phyloP scores from a whole-genome alignment of 352 stramenopile genomes.

The Globisporangium yorkense region DNA sequence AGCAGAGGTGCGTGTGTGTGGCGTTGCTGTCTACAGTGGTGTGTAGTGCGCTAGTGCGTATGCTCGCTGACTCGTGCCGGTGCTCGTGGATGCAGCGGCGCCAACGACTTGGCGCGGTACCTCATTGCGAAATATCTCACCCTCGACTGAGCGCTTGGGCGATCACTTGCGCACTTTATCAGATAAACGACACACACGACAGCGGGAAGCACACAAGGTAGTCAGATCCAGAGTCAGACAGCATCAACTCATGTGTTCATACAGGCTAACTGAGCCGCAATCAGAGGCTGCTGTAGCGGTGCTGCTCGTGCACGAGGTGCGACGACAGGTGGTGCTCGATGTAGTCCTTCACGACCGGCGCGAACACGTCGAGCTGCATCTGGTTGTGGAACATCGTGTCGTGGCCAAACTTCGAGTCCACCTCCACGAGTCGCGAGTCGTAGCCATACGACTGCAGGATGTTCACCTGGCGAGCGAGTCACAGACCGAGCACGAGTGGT shows the following conservation, averaged over 20 bases:
- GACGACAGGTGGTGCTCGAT: slow-evolving; percentile 55
- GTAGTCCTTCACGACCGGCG: slow-evolving; percentile 59
- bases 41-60: not conserved
- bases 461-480: slow-evolving; percentile 28
- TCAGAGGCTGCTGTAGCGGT: slow-evolving; percentile 76
- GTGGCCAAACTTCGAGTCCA: slow-evolving; percentile 85
- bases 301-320: slow-evolving; percentile 55
- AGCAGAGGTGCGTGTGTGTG: slow-evolving; percentile 49
- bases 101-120: slow-evolving; percentile 68
- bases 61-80: slow-evolving; percentile 3
- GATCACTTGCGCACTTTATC: too few species aligned
- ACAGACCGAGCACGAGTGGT: not conserved
- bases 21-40: not conserved
- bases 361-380: slow-evolving; percentile 77
- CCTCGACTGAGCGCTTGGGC: slow-evolving; percentile 25
- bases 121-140: slow-evolving; percentile 81
- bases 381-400: slow-evolving; percentile 84
- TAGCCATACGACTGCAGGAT: slow-evolving; percentile 76
- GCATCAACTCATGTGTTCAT: not conserved
- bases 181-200: too few species aligned
- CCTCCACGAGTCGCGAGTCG: slow-evolving; percentile 55
- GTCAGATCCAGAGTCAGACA: not conserved
- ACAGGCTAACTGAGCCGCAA: not conserved
- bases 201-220: not conserved
- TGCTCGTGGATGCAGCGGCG: slow-evolving; percentile 32